Evolutionary conservation across 2,329 filamentous ascomycete genomes (phyloP).

Genomic region (Zymoseptoria crescenta): DNA sequence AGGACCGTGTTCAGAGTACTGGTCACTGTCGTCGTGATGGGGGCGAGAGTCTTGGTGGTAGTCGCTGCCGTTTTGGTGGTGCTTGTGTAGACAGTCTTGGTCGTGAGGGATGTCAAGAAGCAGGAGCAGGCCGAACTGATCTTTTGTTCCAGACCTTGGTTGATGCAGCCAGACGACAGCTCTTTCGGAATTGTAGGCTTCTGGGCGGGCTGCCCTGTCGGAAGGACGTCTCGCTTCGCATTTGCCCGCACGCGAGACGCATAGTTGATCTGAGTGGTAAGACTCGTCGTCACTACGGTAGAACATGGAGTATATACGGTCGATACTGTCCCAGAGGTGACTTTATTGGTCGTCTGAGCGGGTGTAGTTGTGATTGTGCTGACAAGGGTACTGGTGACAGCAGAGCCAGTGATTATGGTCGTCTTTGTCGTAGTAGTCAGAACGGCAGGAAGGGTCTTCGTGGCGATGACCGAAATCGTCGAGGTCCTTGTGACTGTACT

Average conservation of each 20-base stretch:
- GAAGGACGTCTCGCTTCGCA: background rate
- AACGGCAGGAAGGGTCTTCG: background rate
- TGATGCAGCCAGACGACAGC: background rate
- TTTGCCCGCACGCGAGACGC: background rate
- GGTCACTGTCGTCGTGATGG: background rate
- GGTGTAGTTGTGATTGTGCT: background rate
- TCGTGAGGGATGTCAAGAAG: slow-evolving; percentile 1
- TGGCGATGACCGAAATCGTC: background rate
- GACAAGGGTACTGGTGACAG: slow-evolving; percentile 1
- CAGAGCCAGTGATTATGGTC: background rate
- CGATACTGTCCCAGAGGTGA: background rate
- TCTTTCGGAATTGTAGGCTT: background rate
- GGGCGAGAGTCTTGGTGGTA: background rate
- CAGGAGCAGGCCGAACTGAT: slow-evolving; percentile 6
- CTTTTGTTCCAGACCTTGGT: background rate
- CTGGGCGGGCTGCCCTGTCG: background rate
- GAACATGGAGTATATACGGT: background rate
- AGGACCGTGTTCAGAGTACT: background rate
- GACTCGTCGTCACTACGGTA: background rate
- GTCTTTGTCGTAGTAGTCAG: slow-evolving; percentile 4
- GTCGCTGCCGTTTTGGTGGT: background rate
- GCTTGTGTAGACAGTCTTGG: slow-evolving; percentile 1
- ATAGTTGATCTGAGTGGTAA: background rate
- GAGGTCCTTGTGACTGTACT: background rate
- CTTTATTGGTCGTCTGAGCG: background rate